Evolutionary conservation across 495 filamentous ascomycete species (phyloP), one percentile per base, ranked within the genome.

Genomic region (Penicillium lividum): DNA sequence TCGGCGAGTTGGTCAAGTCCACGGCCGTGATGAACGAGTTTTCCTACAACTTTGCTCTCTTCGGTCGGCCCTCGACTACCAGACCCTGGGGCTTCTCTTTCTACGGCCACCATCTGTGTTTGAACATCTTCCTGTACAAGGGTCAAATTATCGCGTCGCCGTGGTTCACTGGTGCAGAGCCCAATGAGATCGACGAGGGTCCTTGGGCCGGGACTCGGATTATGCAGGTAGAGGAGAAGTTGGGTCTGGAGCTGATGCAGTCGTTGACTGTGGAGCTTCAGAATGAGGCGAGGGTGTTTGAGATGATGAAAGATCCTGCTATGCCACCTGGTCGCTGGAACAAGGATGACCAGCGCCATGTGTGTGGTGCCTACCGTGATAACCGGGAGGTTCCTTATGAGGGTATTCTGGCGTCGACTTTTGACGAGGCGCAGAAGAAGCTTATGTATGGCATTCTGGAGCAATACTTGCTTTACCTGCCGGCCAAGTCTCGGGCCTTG

Each of bases 91-190:
- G 89, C 31, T 90, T 80, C 68, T 81, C 82, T 0, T 86, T 90
- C 69, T 92, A 88, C 76, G 89, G 89, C 18, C 89, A 92, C 70
- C 89, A 92, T 60, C 75, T 91, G 6, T 89, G 86, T 54, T 73
- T 91, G 25, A 84, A 84, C 66, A 74, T 89, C 38, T 87, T 91
- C 62, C 72, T 90, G 31, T 77, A 83, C 57, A 73, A 70, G 34
- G 69, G 73, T 6, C 85, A 89, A 65, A 82, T 89, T 51, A 71
- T 90, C 28, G 76, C 87, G 13, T 80, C 79, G 10, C 89, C 89
- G 3, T 88, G 84, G 75, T 92, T 92, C 72, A 87, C 84, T 1
- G 89, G 89, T 50, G 89, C 89, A 0, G 89, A 92, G 72, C 89
- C 89, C 0, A 89, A 91, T 52, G 62, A 83, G 58, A 87, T 92